Percentiles rank a stretch among this genome's conserved stretches.
These are phyloP conservation scores for Calophaca sinica DNA, from an alignment of 306 rosid species.

Conservation along the genomic window DNA sequence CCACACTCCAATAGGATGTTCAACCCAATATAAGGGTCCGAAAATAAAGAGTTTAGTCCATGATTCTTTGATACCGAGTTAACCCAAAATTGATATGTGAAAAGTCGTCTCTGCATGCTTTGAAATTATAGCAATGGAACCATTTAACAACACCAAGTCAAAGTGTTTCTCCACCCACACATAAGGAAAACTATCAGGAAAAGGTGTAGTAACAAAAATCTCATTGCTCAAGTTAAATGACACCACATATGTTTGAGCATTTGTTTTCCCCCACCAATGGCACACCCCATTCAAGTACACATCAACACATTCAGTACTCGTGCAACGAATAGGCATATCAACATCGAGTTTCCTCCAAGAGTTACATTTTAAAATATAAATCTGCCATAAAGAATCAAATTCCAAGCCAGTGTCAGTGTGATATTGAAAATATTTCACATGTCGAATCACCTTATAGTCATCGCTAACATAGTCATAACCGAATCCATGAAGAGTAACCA, in stretches of 20 bases:
- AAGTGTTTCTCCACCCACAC: too few relatives aligned
- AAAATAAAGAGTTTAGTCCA: not conserved
- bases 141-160: not conserved
- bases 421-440: not conserved
- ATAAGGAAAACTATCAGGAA: not conserved
- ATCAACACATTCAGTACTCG: too few relatives aligned
- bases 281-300: not conserved
- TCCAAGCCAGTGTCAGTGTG: too few relatives aligned
- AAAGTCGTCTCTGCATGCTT: not conserved
- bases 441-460: not conserved
- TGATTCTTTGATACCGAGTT: not conserved
- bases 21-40: not conserved
- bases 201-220: not conserved
- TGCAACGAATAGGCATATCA: not conserved
- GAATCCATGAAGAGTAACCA: not conserved
- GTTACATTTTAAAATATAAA: not conserved
- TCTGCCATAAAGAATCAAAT: not conserved
- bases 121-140: not conserved
- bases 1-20: not conserved
- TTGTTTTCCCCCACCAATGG: not conserved
- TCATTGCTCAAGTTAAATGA: not conserved
- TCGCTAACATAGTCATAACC: not conserved
- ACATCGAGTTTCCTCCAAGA: not conserved
- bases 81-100: not conserved
- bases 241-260: not conserved